Conservation (phyloP, 2,329 filamentous ascomycete genomes). For the Cladophialophora psammophila region DNA sequence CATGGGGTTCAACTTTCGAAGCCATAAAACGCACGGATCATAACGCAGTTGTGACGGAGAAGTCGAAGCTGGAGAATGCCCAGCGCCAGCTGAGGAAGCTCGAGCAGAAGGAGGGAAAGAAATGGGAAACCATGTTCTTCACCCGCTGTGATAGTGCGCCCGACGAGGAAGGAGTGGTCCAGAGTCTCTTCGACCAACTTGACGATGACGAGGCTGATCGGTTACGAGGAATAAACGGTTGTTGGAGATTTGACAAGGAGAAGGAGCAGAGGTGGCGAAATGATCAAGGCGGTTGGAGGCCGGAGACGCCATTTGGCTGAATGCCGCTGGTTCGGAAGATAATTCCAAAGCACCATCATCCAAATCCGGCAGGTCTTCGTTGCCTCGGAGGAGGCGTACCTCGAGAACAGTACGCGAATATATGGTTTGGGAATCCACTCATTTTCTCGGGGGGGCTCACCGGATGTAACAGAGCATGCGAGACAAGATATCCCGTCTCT, state of each 20-base stretch:
- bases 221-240: constrained; percentile 30
- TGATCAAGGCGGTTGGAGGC: constrained; percentile 24
- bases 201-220: constrained; percentile 22
- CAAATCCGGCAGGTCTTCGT: not conserved
- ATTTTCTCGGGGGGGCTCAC: not conserved
- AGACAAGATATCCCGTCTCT: not conserved
- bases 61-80: constrained; percentile 87
- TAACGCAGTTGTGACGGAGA: constrained; percentile 77
- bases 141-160: constrained; percentile 4
- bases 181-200: constrained; percentile 22
- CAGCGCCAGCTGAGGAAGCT: constrained; percentile 79
- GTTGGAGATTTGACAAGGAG: constrained; percentile 34
- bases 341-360: not conserved
- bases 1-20: constrained; percentile 84
- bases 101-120: constrained; percentile 75
- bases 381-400: not conserved
- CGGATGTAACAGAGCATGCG: not conserved
- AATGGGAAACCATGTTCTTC: constrained; percentile 90
- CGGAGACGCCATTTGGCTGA: constrained; percentile 33
- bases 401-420: not conserved
- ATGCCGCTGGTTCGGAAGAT: not conserved
- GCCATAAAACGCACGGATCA: constrained; percentile 84
- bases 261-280: constrained; percentile 34
- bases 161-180: constrained; percentile 15
- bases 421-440: not conserved